Conservation (phyloP, 2,329 filamentous ascomycete species). For the Phialophora expanda region DNA sequence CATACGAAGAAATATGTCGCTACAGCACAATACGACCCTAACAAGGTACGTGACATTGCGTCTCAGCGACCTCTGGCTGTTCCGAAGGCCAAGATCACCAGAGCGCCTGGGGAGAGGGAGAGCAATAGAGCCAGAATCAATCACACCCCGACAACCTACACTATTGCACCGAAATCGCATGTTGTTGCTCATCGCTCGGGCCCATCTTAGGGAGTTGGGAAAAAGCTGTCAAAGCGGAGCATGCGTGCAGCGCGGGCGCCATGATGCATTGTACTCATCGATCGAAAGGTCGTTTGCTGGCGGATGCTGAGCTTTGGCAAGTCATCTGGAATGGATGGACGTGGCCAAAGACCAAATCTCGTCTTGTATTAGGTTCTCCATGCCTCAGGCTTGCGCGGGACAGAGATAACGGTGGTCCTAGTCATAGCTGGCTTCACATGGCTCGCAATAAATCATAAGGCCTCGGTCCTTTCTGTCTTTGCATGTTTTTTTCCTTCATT, state of each 20-base stretch:
- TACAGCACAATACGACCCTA: slow-evolving; percentile 65
- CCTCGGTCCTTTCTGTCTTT: neutral
- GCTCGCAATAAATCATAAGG: neutral
- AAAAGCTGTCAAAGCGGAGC: neutral
- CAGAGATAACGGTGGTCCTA: neutral
- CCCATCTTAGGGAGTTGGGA: slow-evolving; percentile 5
- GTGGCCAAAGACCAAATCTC: neutral
- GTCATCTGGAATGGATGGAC: neutral
- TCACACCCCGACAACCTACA: slow-evolving; percentile 65
- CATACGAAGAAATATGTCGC: slow-evolving; percentile 80
- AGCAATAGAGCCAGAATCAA: slow-evolving; percentile 64
- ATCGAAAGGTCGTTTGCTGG: neutral
- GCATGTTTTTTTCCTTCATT: neutral
- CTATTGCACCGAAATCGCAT: slow-evolving; percentile 58
- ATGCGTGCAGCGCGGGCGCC: slow-evolving; percentile 4
- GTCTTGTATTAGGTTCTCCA: neutral
- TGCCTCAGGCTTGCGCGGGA: neutral
- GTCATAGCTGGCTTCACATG: neutral
- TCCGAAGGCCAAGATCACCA: slow-evolving; percentile 44
- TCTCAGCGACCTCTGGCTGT: slow-evolving; percentile 52
- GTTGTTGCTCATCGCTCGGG: neutral
- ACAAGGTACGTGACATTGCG: slow-evolving; percentile 35
- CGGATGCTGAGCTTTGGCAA: neutral
- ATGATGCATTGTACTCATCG: neutral
- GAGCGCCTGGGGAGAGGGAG: slow-evolving; percentile 39